Percentiles rank a stretch among this genome's conserved stretches.
Evolutionary conservation across 2,329 filamentous ascomycete species (phyloP).

Genomic region (Penicillium palitans): DNA sequence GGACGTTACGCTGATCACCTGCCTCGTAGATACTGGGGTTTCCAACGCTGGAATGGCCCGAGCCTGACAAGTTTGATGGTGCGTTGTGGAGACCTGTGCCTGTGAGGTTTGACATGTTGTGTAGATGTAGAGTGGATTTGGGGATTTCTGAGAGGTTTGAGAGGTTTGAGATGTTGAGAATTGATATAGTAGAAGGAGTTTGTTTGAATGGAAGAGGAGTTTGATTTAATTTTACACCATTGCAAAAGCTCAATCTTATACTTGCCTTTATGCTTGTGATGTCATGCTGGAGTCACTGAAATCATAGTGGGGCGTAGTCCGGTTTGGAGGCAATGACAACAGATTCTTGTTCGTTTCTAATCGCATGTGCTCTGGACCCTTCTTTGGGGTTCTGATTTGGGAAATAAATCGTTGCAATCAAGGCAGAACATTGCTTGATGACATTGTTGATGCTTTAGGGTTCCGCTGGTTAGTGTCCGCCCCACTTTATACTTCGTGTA

Average conservation of each 20-base stretch:
- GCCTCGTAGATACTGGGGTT: constrained; percentile 67
- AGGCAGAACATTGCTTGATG: constrained; percentile 16
- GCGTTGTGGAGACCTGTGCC: too few relatives aligned
- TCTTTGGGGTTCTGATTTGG: constrained; percentile 14
- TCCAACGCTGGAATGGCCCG: constrained; percentile 66
- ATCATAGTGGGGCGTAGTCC: constrained; percentile 28
- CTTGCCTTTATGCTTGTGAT: constrained; percentile 21
- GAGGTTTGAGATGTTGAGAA: background rate
- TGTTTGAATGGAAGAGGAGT: background rate
- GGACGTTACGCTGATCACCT: constrained; percentile 70
- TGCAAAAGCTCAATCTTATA: constrained; percentile 22
- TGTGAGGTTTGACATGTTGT: constrained; percentile 20
- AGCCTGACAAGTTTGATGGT: background rate
- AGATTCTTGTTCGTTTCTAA: background rate
- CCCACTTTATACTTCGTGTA: constrained; percentile 2
- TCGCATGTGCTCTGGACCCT: constrained; percentile 14
- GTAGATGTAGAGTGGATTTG: background rate
- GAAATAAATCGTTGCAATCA: constrained; percentile 5
- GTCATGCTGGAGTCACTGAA: constrained; percentile 32
- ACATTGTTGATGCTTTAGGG: constrained; percentile 18
- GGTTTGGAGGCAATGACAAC: constrained; percentile 12
- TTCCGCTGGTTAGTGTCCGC: background rate
- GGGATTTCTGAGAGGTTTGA: background rate
- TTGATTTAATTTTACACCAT: background rate
- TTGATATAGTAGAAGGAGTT: too few relatives aligned